Evolutionary conservation across 176 grass and related monocot species (phyloP), one percentile per base, ranked within the genome.

Genomic region (Oryza rufipogon): DNA sequence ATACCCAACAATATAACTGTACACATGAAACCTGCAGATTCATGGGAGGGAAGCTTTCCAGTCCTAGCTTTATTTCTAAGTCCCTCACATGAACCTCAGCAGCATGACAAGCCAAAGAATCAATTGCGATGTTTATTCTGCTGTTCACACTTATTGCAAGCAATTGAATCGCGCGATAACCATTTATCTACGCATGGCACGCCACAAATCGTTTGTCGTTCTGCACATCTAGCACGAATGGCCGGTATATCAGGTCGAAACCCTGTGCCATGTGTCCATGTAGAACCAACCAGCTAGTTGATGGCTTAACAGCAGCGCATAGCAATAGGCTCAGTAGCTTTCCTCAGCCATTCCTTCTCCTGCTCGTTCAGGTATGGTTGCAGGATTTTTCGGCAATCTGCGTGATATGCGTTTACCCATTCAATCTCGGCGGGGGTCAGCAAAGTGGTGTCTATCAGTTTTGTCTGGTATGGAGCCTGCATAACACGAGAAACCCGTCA

Each of bases 401-500:
- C 80, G 63, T 99, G 93, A 75, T 99, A 96, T 0, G 68, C 36
- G 77, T 99, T 96, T 74, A 99, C 80, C 96, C 96, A 96, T 66
- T 93, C 89, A n/a, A 96, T 79, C 76, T 99, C 96, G 9, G 76
- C 84, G 1, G 89, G 87, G 34, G 58, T 92, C 89, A 98, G 10
- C 86, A 87, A 76, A 28, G 70, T 34, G 23, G 88, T 87, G 81
- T 94, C 82, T 45, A 99, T 92, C 58, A 99, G 87, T 74, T 99
- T 99, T 6, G 73, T 92, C 78, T 96, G 96, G 83, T 92, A 95
- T 9, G 96, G 96, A 78, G 89, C 91, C 96, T 99, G 86, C 45
- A 84, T 9, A 71, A 77, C 11, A 20, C 1, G 45, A 70, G 65
- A 16, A 48, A 80, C 71, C 63, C 14, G 78, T 84, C 68, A 71